Conservation (phyloP, 1,139 yeast genomes). For the Kodamaea anthophila region DNA sequence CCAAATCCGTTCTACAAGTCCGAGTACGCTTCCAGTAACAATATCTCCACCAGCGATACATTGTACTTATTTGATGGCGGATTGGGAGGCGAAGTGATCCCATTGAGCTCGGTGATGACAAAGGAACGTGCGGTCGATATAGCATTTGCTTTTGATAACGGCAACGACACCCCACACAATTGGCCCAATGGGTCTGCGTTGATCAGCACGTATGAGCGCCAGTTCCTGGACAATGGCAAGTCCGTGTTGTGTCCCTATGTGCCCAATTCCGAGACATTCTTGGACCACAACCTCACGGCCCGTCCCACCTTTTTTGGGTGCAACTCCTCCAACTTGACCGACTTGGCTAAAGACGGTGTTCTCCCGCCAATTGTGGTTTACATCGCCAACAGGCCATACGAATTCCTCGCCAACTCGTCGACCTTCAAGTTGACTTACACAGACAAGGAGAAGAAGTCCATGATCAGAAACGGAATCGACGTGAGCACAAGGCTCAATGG, state of each 20-base stretch:
- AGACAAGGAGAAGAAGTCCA: slow-evolving; percentile 48
- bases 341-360: slow-evolving; percentile 21
- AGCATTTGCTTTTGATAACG: slow-evolving; percentile 33
- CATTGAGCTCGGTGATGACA: slow-evolving; percentile 31
- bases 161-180: slow-evolving; percentile 32
- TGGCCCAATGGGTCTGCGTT: slow-evolving; percentile 41
- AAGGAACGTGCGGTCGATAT: slow-evolving; percentile 32
- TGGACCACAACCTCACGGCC: slow-evolving; percentile 46
- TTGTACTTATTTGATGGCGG: slow-evolving; percentile 40
- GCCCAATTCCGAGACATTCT: slow-evolving; percentile 65
- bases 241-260: slow-evolving; percentile 76
- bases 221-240: slow-evolving; percentile 56
- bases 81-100: slow-evolving; percentile 33
- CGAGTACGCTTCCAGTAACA: slow-evolving; percentile 26
- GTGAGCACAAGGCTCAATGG: slow-evolving; percentile 65
- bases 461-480: slow-evolving; percentile 79
- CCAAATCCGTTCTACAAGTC: slow-evolving; percentile 52
- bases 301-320: slow-evolving; percentile 86
- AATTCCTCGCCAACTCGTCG: slow-evolving; percentile 62
- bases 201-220: slow-evolving; percentile 57
- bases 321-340: slow-evolving; percentile 59
- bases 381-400: slow-evolving; percentile 70
- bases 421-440: slow-evolving; percentile 64
- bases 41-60: slow-evolving; percentile 26
- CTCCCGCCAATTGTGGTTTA: slow-evolving; percentile 73